A percentile compares a stretch with the other conserved stretches of the same genome.
Conservation (phyloP, 306 rosid species). For the Vachellia pachyceras region DNA sequence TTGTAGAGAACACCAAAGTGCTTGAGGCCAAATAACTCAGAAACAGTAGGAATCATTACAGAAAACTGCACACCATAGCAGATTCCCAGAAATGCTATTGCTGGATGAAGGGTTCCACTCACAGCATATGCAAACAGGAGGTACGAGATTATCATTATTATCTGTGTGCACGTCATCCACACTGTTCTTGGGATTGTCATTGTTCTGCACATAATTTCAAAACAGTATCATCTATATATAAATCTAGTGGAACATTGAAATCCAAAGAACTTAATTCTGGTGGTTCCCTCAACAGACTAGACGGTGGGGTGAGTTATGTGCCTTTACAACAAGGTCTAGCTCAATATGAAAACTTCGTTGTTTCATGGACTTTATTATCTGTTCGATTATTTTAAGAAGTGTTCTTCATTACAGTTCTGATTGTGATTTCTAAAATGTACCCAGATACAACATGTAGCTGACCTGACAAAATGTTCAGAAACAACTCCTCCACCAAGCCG, state of each 20-base stretch:
- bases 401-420: neutral
- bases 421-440: too few species aligned
- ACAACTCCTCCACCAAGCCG: constrained; percentile 90
- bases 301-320: neutral
- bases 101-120: constrained; percentile 63
- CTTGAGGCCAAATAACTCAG: constrained; percentile 80
- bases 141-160: constrained; percentile 62
- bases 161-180: constrained; percentile 83
- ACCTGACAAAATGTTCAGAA: constrained; percentile 84
- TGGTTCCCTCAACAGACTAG: neutral
- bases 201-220: constrained; percentile 51
- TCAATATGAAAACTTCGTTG: neutral
- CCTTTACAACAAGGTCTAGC: neutral
- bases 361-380: neutral
- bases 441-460: constrained; percentile 25
- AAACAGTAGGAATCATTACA: constrained; percentile 79
- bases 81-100: constrained; percentile 69
- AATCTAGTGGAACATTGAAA: neutral
- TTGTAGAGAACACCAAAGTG: constrained; percentile 72
- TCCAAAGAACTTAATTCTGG: neutral
- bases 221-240: constrained; percentile 11
- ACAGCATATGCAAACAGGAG: constrained; percentile 67
- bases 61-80: constrained; percentile 85
- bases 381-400: neutral
- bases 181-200: constrained; percentile 69